Evolutionary conservation across 495 filamentous ascomycete genomes (phyloP).

Genomic region (Filosporella fistucella): DNA sequence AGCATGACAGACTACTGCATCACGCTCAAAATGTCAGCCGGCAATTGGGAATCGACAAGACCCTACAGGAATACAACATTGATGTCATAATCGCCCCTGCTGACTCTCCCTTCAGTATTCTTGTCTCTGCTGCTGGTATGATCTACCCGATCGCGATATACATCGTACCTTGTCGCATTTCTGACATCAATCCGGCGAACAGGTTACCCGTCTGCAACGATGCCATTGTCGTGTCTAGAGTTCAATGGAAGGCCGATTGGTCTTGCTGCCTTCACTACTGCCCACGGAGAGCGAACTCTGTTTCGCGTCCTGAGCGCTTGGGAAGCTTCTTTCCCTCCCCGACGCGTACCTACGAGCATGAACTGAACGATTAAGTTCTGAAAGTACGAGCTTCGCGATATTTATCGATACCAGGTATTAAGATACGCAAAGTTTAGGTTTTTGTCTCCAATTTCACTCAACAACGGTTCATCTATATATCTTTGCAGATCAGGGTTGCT

Average conservation of each 20-base stretch:
- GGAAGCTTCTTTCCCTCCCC: neutral
- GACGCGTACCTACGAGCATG: neutral
- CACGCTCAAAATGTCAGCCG: neutral
- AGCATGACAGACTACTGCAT: neutral
- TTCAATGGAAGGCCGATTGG: neutral
- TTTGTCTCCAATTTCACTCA: too few species aligned
- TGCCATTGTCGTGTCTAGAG: constrained; percentile 12
- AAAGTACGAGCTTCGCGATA: too few species aligned
- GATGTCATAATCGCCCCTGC: constrained; percentile 15
- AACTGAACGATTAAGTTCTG: neutral
- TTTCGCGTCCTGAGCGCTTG: neutral
- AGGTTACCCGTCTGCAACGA: constrained; percentile 15
- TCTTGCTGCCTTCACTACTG: neutral
- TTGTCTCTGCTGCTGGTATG: constrained; percentile 9
- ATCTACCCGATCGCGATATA: too few species aligned
- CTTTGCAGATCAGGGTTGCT: too few species aligned
- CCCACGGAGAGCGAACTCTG: neutral
- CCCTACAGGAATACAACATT: constrained; percentile 1
- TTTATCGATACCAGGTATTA: too few species aligned
- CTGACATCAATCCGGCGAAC: too few species aligned
- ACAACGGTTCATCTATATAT: too few species aligned
- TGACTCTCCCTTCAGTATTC: constrained; percentile 11
- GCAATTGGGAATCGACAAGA: constrained; percentile 3
- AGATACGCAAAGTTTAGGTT: too few species aligned
- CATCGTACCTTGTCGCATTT: too few species aligned